Percentiles rank a stretch among this genome's conserved stretches.
These are phyloP conservation scores for Marasmius tenuissimus DNA, from an alignment of 1,284 basidiomycete species.

Conservation along the genomic window DNA sequence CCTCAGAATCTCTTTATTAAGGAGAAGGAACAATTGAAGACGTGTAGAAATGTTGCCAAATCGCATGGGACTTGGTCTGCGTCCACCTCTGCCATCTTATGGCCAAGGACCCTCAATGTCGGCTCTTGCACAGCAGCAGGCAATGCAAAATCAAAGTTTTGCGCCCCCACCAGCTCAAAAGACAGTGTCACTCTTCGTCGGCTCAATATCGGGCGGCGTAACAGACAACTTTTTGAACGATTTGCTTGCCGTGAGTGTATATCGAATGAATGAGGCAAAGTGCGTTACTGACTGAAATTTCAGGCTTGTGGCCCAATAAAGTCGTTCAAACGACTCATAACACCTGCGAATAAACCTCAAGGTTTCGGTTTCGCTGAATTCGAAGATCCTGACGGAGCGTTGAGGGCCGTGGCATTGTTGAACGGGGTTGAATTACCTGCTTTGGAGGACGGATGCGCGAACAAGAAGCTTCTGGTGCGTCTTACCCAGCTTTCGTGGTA, in stretches of 20 bases:
- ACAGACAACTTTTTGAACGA: conserved; percentile 78
- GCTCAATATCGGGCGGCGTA: conserved; percentile 94
- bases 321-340: conserved; percentile 88
- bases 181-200: conserved; percentile 79
- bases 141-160: conserved; percentile 46
- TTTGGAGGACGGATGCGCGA: conserved; percentile 79
- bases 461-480: conserved; percentile 85
- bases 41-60: conserved; percentile 39
- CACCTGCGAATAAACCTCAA: conserved; percentile 88
- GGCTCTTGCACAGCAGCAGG: conserved; percentile 80
- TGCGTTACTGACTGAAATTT: neutral
- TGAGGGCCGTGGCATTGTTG: conserved; percentile 78
- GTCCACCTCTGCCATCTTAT: conserved; percentile 79
- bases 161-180: conserved; percentile 60
- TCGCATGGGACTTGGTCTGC: conserved; percentile 81
- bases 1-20: neutral
- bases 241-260: conserved; percentile 68
- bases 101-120: conserved; percentile 86
- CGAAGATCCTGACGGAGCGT: conserved; percentile 85
- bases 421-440: conserved; percentile 87
- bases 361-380: conserved; percentile 95
- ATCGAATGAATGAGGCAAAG: neutral
- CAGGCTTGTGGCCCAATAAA: conserved; percentile 87
- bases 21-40: too few relatives aligned
- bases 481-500: conserved; percentile 16